These are phyloP conservation scores for Luffa acutangula DNA, from an alignment of 306 rosid genomes.

Conservation along the genomic window DNA sequence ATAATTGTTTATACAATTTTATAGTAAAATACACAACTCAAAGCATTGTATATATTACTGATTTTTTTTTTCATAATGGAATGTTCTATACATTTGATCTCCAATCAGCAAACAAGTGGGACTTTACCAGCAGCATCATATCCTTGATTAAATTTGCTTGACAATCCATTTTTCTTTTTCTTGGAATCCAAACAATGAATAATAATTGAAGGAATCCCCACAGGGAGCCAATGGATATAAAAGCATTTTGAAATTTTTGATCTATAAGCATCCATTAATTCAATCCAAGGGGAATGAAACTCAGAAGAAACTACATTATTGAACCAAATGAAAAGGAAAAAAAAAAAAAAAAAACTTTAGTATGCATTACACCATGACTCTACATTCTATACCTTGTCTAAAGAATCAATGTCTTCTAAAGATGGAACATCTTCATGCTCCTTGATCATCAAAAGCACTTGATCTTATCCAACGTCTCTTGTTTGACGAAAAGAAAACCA, in stretches of 20 bases:
- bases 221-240: slow-evolving; percentile 29
- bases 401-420: not conserved
- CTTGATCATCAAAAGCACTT: not conserved
- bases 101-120: slow-evolving; percentile 5
- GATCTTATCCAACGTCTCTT: not conserved
- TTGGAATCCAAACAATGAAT: slow-evolving; percentile 5
- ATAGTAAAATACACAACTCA: not conserved
- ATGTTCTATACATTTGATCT: not conserved
- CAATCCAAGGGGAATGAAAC: not conserved
- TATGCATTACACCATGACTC: not conserved
- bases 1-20: not conserved
- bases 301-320: not conserved
- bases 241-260: not conserved
- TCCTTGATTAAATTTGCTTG: not conserved
- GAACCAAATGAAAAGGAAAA: not conserved
- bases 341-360: not conserved
- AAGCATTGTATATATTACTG: not conserved
- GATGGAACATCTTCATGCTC: not conserved
- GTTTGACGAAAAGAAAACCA: too few species aligned
- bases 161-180: slow-evolving; percentile 6
- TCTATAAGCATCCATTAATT: not conserved
- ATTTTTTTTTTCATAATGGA: not conserved
- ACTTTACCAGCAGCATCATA: slow-evolving; percentile 3
- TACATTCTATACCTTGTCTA: not conserved
- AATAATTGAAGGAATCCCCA: slow-evolving; percentile 28